Conservation (phyloP, 2,329 filamentous ascomycete genomes). For the Colletotrichum sp. region DNA sequence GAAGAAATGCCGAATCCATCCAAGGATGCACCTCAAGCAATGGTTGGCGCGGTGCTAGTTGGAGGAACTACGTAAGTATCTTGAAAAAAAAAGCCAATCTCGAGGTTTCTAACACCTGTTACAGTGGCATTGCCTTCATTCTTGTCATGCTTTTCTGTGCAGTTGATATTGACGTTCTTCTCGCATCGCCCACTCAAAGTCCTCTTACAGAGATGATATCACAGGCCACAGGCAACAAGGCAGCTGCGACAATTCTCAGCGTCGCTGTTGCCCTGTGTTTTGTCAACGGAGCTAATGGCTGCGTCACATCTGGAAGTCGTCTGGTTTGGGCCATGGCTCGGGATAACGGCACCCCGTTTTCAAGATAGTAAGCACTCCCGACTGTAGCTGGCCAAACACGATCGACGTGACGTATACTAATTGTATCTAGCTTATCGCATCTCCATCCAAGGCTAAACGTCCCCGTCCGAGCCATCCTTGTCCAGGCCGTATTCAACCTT, state of each 20-base stretch:
- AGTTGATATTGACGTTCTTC: slow-evolving; percentile 40
- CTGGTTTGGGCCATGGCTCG: slow-evolving; percentile 43
- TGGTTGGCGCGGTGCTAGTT: slow-evolving; percentile 37
- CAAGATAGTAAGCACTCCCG: background rate
- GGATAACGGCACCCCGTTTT: slow-evolving; percentile 31
- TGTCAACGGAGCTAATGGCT: slow-evolving; percentile 33
- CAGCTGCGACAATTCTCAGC: slow-evolving; percentile 31
- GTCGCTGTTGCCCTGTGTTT: slow-evolving; percentile 31
- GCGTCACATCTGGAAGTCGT: slow-evolving; percentile 38
- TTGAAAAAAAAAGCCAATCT: accelerated
- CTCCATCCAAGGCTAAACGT: slow-evolving; percentile 43
- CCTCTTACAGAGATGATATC: slow-evolving; percentile 46
- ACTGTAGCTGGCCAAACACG: background rate
- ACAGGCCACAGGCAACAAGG: slow-evolving; percentile 29
- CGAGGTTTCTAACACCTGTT: background rate
- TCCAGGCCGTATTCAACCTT: slow-evolving; percentile 47
- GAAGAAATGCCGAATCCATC: slow-evolving; percentile 36
- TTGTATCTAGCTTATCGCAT: slow-evolving; percentile 21
- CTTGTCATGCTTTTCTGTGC: slow-evolving; percentile 50
- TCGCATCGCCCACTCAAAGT: slow-evolving; percentile 44
- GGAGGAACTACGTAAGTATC: slow-evolving; percentile 43
- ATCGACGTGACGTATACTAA: accelerated
- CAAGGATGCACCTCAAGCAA: slow-evolving; percentile 36
- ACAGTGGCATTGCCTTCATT: slow-evolving; percentile 40
- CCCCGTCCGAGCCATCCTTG: slow-evolving; percentile 44